Conservation (phyloP, 495 filamentous ascomycete species). For the Parathielavia appendiculata region DNA sequence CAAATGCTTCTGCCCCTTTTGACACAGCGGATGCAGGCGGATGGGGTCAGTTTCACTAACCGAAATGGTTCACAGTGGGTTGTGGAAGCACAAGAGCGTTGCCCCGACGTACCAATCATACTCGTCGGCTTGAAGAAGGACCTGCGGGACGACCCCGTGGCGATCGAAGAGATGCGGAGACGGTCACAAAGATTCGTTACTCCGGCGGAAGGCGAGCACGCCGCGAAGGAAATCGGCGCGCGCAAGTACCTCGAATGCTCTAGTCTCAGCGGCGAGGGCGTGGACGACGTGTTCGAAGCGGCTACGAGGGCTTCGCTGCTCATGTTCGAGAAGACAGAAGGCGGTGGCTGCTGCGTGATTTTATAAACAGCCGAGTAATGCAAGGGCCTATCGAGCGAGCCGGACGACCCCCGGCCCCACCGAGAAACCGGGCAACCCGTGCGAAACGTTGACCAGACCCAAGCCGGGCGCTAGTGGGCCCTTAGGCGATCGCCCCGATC, state of each 20-base stretch:
- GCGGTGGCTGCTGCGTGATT: slow-evolving; percentile 81
- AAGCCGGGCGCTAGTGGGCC: too few relatives aligned
- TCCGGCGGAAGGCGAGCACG: slow-evolving; percentile 70
- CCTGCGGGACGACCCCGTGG: slow-evolving; percentile 87
- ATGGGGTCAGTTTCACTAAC: slow-evolving; percentile 6
- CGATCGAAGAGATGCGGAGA: slow-evolving; percentile 96
- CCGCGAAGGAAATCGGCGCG: slow-evolving; percentile 79
- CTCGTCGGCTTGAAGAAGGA: slow-evolving; percentile 98
- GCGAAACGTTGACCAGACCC: too few relatives aligned
- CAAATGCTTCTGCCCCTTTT: slow-evolving; percentile 7
- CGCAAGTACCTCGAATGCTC: slow-evolving; percentile 97
- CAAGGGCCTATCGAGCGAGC: background rate
- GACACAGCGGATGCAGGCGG: background rate
- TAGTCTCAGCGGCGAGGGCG: slow-evolving; percentile 91
- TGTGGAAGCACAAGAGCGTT: slow-evolving; percentile 91
- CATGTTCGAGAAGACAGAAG: slow-evolving; percentile 83
- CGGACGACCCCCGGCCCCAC: background rate
- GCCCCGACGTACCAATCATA: slow-evolving; percentile 89
- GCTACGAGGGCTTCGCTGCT: slow-evolving; percentile 92
- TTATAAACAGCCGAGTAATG: slow-evolving; percentile 52
- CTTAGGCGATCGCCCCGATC: too few relatives aligned
- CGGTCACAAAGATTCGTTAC: slow-evolving; percentile 83
- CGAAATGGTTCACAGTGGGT: slow-evolving; percentile 64
- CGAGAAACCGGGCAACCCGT: background rate
- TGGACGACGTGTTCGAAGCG: slow-evolving; percentile 98